A percentile compares a stretch with the other conserved stretches of the same genome.
phyloP scores from a whole-genome alignment of 169 alveolate species.

The Plasmodium vivax region DNA sequence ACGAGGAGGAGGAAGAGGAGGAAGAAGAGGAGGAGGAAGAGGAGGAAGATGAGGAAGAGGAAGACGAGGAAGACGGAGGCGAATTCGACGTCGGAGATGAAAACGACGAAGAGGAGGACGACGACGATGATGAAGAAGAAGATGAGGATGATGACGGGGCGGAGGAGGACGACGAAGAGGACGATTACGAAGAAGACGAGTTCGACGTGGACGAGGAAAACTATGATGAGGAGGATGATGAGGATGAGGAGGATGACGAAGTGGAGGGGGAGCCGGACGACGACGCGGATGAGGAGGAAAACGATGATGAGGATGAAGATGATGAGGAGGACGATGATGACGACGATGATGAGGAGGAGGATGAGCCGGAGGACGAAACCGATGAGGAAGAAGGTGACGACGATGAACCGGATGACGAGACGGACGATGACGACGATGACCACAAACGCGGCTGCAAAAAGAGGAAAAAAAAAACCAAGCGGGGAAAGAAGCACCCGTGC shows the following conservation, averaged over 20 bases:
- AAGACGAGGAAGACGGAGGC: not conserved
- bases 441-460: not conserved
- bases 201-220: not conserved
- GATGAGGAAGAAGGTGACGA: not conserved
- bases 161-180: conserved; percentile 6
- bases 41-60: not conserved
- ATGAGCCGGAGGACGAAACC: not conserved
- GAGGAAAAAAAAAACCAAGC: conserved; percentile 1
- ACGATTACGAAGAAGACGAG: not conserved
- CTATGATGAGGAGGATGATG: not conserved
- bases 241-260: not conserved
- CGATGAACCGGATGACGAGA: not conserved
- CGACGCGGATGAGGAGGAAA: not conserved
- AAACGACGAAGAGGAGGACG: not conserved
- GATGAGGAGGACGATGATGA: not conserved
- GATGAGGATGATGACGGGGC: conserved; percentile 1
- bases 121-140: not conserved
- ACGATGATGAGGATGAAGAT: not conserved
- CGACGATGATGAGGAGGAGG: not conserved
- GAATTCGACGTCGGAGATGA: conserved; percentile 12
- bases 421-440: not conserved
- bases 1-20: not conserved
- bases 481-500: not conserved
- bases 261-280: not conserved
- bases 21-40: not conserved